Evolutionary conservation across 352 stramenopile species (phyloP).

Genomic region (Phytophthora hibernalis): DNA sequence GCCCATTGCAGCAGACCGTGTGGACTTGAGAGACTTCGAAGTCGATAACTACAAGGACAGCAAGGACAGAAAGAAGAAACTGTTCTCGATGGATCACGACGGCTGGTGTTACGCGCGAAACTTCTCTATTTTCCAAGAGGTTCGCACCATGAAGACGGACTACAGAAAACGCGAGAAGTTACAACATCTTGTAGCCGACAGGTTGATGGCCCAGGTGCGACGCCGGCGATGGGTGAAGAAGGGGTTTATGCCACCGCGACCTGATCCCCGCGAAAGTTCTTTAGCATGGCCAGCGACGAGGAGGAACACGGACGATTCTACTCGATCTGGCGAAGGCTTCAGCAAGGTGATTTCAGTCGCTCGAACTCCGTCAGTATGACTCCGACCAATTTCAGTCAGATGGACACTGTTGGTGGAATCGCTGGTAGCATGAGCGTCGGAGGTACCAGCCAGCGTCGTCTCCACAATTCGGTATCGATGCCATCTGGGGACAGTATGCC

Average conservation of each 20-base stretch:
- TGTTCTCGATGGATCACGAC: constrained; percentile 89
- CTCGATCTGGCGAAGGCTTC: constrained; percentile 76
- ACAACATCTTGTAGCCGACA: constrained; percentile 86
- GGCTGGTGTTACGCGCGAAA: constrained; percentile 89
- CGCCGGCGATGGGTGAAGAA: constrained; percentile 85
- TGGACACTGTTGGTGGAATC: constrained; percentile 39
- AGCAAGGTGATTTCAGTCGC: constrained; percentile 70
- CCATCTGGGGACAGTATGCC: constrained; percentile 46
- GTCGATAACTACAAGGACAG: constrained; percentile 82
- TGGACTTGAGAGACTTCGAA: constrained; percentile 82
- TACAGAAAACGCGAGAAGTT: constrained; percentile 85
- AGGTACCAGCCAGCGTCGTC: constrained; percentile 30
- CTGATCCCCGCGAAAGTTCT: constrained; percentile 57
- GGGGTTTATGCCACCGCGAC: constrained; percentile 40
- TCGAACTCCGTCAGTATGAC: constrained; percentile 72
- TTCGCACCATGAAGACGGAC: constrained; percentile 79
- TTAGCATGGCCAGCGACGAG: constrained; percentile 67
- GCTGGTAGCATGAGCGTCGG: constrained; percentile 29
- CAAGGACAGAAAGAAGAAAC: constrained; percentile 82
- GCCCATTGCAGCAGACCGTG: constrained; percentile 75
- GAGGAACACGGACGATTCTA: constrained; percentile 70
- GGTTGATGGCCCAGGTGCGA: constrained; percentile 85
- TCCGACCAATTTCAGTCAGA: constrained; percentile 45
- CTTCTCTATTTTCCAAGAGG: constrained; percentile 88
- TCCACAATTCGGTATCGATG: constrained; percentile 42